Evolutionary conservation across 768 basidiomycete species (phyloP).

Genomic region (Lanmaoa rubissima): DNA sequence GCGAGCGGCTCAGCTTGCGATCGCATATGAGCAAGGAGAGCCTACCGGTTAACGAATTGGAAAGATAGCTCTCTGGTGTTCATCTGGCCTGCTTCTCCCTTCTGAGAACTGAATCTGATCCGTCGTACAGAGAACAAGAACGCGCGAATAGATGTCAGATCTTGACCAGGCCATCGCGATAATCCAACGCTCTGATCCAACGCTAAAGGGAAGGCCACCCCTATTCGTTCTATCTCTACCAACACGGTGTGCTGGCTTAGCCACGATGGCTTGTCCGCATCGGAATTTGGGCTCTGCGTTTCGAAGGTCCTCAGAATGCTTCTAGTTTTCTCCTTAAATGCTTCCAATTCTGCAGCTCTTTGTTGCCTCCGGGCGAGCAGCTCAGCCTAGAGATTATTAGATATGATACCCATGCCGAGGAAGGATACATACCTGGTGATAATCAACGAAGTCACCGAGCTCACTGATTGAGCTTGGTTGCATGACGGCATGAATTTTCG

Average conservation of each 20-base stretch:
- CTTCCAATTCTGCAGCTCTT: conserved; percentile 72
- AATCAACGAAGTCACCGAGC: conserved; percentile 84
- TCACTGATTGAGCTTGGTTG: conserved; percentile 92
- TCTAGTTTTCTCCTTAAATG: conserved; percentile 80
- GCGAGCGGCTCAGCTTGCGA: conserved; percentile 9
- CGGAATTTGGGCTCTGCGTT: conserved; percentile 40
- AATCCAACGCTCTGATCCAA: conserved; percentile 57
- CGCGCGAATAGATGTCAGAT: conserved; percentile 58
- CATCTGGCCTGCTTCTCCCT: conserved; percentile 77
- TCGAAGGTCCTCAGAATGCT: conserved; percentile 76
- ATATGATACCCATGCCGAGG: neutral
- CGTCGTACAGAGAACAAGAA: conserved; percentile 83
- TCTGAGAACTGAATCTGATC: conserved; percentile 68
- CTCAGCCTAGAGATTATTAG: conserved; percentile 55
- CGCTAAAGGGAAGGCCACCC: conserved; percentile 86
- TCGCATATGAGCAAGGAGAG: neutral
- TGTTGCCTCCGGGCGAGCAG: conserved; percentile 70
- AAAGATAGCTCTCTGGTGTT: conserved; percentile 72
- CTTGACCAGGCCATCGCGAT: conserved; percentile 38
- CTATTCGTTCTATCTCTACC: conserved; percentile 63
- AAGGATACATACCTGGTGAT: conserved; percentile 59
- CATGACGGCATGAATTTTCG: conserved; percentile 89
- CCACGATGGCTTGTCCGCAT: conserved; percentile 42
- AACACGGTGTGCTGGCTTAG: conserved; percentile 53
- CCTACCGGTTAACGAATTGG: conserved; percentile 80